A percentile compares a stretch with the other conserved stretches of the same genome.
Conservation (phyloP, 768 basidiomycete species). For the Mycena venus region DNA sequence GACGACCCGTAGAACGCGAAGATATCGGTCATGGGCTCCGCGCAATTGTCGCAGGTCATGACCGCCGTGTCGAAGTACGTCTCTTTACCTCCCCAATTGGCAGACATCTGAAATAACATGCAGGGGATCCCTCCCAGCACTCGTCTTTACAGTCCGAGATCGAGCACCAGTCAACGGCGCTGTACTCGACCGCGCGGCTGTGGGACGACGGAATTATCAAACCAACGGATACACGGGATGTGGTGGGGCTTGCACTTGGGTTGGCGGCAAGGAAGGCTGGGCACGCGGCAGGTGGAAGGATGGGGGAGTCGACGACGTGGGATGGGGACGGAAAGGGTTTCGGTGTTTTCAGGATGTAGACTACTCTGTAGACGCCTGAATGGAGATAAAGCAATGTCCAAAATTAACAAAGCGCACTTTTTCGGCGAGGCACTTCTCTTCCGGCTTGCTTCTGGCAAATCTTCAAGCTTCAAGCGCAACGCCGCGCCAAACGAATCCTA, state of each 20-base stretch:
- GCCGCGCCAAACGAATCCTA: too few species aligned
- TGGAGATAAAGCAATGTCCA: too few species aligned
- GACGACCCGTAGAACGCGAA: constrained; percentile 77
- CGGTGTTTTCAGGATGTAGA: constrained; percentile 92
- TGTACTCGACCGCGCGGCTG: constrained; percentile 92
- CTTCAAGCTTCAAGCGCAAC: too few species aligned
- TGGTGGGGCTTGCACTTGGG: constrained; percentile 89
- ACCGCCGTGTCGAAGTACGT: constrained; percentile 84
- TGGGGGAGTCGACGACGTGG: constrained; percentile 68
- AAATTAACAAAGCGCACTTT: too few species aligned
- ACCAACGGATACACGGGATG: constrained; percentile 90
- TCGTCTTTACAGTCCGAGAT: constrained; percentile 82
- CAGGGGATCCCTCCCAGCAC: constrained; percentile 87
- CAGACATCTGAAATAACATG: not conserved
- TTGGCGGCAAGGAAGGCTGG: constrained; percentile 67
- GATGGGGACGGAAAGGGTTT: constrained; percentile 80
- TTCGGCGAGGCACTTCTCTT: too few species aligned
- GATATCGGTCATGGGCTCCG: constrained; percentile 96
- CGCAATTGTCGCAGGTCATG: constrained; percentile 95
- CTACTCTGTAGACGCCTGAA: too few species aligned
- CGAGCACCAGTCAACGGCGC: constrained; percentile 87
- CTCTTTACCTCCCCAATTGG: not conserved
- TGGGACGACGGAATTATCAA: constrained; percentile 96
- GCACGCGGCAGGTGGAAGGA: constrained; percentile 25
- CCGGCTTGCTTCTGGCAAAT: too few species aligned